A percentile compares a stretch with the other conserved stretches of the same genome.
Conservation (phyloP, 495 filamentous ascomycete species). For the Parachaetomium inaequale region DNA sequence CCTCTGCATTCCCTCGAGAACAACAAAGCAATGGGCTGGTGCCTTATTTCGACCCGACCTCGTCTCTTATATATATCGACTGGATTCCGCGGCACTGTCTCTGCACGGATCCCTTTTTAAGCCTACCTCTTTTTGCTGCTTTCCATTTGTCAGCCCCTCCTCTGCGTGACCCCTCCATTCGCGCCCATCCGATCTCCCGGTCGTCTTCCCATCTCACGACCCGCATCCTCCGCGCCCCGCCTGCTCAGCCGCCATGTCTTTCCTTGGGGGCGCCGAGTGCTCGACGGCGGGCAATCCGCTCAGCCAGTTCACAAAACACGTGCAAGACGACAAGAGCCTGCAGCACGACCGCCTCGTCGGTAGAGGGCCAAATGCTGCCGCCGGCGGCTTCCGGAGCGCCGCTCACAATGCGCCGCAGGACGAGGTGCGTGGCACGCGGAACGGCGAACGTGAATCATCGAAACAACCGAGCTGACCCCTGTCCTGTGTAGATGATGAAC, state of each 20-base stretch:
- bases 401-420: constrained; percentile 42
- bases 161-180: not conserved
- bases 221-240: not conserved
- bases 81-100: not conserved
- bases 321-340: constrained; percentile 88
- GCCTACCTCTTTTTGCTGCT: not conserved
- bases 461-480: not conserved
- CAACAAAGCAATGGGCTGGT: constrained; percentile 5
- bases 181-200: not conserved
- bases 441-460: not conserved
- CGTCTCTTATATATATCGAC: not conserved
- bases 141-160: constrained; percentile 9
- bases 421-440: constrained; percentile 38
- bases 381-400: constrained; percentile 44
- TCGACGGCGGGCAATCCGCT: constrained; percentile 95
- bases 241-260: constrained; percentile 64
- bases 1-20: not conserved
- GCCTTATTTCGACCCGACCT: constrained; percentile 11
- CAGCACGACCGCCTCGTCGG: constrained; percentile 84
- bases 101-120: not conserved
- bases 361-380: constrained; percentile 51
- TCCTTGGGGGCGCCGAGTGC: constrained; percentile 92
- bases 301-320: constrained; percentile 92
- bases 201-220: too few relatives aligned
- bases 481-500: constrained; percentile 73